Conservation (phyloP, 768 basidiomycete genomes). For the Suillus weaverae region DNA sequence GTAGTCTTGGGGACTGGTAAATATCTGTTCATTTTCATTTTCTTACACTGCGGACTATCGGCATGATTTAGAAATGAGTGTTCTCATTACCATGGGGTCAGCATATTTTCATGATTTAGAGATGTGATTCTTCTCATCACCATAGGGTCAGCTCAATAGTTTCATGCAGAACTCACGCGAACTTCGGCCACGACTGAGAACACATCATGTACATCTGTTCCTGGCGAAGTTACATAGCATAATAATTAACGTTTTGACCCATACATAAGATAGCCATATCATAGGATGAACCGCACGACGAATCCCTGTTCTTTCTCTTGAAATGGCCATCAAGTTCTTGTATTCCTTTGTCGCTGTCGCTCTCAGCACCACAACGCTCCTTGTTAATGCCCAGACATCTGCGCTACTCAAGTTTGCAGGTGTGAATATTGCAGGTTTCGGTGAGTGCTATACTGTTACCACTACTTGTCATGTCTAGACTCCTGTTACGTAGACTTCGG, state of each 20-base stretch:
- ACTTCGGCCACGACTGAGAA: constrained; percentile 3
- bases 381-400: constrained; percentile 20
- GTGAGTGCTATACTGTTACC: constrained; percentile 4
- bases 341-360: constrained; percentile 12
- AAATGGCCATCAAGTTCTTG: constrained; percentile 22
- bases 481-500: constrained; percentile 40
- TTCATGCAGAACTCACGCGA: not conserved
- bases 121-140: not conserved
- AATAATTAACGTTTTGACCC: constrained; percentile 8
- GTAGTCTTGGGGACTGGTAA: not conserved
- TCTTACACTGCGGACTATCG: not conserved
- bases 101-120: not conserved
- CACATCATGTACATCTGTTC: not conserved
- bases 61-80: not conserved
- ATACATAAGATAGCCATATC: constrained; percentile 13
- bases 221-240: constrained; percentile 9
- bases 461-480: not conserved
- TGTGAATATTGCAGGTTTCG: constrained; percentile 57
- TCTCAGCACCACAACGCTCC: constrained; percentile 12
- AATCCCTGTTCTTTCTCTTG: not conserved
- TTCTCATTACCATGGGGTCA: constrained; percentile 1
- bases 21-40: not conserved
- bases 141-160: not conserved
- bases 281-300: not conserved
- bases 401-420: constrained; percentile 38